These are phyloP conservation scores for Xylaria curta DNA, from an alignment of 495 filamentous ascomycete species.

Conservation along the genomic window DNA sequence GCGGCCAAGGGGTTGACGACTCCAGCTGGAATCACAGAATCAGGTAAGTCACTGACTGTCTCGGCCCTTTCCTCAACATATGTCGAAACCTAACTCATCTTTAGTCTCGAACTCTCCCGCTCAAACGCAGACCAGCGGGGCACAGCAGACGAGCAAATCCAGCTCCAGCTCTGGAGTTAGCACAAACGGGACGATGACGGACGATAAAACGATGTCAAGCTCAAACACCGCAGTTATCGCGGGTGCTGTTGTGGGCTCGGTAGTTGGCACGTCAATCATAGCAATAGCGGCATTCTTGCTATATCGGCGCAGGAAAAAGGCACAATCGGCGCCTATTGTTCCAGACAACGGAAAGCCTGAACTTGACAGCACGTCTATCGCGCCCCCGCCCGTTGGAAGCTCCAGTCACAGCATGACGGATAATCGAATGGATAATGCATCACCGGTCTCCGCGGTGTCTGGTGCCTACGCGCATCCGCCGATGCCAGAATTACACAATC, in stretches of 20 bases:
- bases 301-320: constrained; percentile 29
- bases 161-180: constrained; percentile 21
- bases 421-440: constrained; percentile 41
- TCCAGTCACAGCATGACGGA: constrained; percentile 41
- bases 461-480: constrained; percentile 31
- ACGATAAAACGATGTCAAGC: constrained; percentile 27
- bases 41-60: constrained; percentile 33
- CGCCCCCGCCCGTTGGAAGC: constrained; percentile 35
- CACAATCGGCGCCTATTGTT: constrained; percentile 16
- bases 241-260: constrained; percentile 46
- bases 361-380: constrained; percentile 38
- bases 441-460: constrained; percentile 49
- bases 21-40: constrained; percentile 46
- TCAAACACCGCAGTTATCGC: constrained; percentile 41
- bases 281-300: constrained; percentile 47
- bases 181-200: not conserved
- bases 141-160: constrained; percentile 27
- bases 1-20: constrained; percentile 49
- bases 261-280: constrained; percentile 43
- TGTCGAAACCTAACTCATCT: constrained; percentile 21
- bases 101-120: constrained; percentile 31
- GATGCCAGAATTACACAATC: constrained; percentile 42
- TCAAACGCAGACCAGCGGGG: constrained; percentile 32
- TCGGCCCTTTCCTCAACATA: not conserved
- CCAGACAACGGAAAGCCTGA: constrained; percentile 43